These are phyloP conservation scores for Kockiozyma suomiensis DNA, from an alignment of 805 yeast genomes.

Conservation along the genomic window DNA sequence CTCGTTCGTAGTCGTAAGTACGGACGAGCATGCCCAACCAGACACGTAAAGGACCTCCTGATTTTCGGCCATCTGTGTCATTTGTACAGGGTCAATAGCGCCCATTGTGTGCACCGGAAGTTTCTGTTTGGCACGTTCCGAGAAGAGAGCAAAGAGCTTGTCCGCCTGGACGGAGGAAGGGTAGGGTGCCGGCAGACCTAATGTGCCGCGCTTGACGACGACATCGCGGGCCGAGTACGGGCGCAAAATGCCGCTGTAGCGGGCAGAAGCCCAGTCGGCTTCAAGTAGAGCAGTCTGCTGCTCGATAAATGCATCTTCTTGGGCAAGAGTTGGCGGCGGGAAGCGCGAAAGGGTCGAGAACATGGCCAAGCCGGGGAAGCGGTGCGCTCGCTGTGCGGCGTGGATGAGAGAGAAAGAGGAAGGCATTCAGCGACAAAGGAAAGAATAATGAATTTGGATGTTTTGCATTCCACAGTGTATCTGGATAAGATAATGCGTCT, in stretches of 20 bases:
- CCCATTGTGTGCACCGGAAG: constrained; percentile 62
- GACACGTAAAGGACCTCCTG: constrained; percentile 59
- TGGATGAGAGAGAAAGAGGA: not conserved
- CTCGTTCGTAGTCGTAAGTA: constrained; percentile 62
- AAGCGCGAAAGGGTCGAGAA: constrained; percentile 31
- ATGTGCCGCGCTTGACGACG: constrained; percentile 56
- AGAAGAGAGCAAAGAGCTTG: constrained; percentile 52
- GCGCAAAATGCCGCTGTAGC: constrained; percentile 53
- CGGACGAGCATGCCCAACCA: constrained; percentile 65
- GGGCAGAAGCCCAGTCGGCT: constrained; percentile 54
- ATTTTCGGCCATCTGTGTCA: constrained; percentile 57
- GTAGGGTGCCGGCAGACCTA: constrained; percentile 41
- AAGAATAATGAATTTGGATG: no score
- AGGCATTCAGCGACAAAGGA: no score
- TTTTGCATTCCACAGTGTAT: no score
- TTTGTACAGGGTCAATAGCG: constrained; percentile 63
- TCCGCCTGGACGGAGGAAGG: constrained; percentile 59
- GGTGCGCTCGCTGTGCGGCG: not conserved
- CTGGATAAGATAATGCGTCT: no score
- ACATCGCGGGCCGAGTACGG: constrained; percentile 58
- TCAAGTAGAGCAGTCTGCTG: constrained; percentile 46
- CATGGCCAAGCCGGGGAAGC: not conserved
- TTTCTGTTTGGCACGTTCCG: constrained; percentile 46
- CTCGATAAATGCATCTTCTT: constrained; percentile 41
- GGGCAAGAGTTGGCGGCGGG: constrained; percentile 45